A percentile compares a stretch with the other conserved stretches of the same genome.
These are phyloP conservation scores for Cantharellus anzutake DNA, from an alignment of 768 basidiomycete genomes.

Conservation along the genomic window DNA sequence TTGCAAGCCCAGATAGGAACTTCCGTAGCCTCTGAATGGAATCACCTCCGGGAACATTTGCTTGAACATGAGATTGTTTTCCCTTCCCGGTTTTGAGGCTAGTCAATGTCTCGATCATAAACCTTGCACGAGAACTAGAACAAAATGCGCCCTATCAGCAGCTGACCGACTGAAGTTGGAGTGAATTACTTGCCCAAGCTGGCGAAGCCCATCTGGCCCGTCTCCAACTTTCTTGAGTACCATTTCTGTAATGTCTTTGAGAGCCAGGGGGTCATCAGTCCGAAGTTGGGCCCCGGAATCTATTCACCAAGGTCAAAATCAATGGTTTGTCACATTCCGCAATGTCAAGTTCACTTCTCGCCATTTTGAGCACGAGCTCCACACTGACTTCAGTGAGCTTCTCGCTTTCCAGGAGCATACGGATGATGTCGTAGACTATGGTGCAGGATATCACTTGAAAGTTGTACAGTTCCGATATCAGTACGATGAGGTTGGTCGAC, in stretches of 20 bases:
- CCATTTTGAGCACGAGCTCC: conserved; percentile 70
- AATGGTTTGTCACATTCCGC: background rate
- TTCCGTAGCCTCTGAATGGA: conserved; percentile 78
- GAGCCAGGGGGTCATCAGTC: conserved; percentile 74
- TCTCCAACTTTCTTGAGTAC: conserved; percentile 53
- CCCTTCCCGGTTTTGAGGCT: conserved; percentile 87
- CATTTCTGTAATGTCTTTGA: conserved; percentile 78
- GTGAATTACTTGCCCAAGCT: conserved; percentile 25
- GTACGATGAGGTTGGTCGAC: conserved; percentile 67
- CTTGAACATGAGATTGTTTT: conserved; percentile 26
- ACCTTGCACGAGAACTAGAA: conserved; percentile 67
- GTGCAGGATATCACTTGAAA: conserved; percentile 82
- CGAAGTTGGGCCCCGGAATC: conserved; percentile 86
- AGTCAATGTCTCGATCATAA: conserved; percentile 87
- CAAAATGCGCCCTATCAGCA: background rate
- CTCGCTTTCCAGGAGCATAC: conserved; percentile 37
- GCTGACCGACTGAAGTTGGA: background rate
- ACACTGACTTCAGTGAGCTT: conserved; percentile 61
- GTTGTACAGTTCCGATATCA: conserved; percentile 88
- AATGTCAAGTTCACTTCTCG: conserved; percentile 38
- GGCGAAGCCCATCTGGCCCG: conserved; percentile 26
- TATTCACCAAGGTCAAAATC: conserved; percentile 15
- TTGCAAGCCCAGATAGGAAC: conserved; percentile 54
- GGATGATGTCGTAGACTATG: conserved; percentile 81
- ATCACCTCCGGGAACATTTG: conserved; percentile 48